Percentiles rank a stretch among this genome's conserved stretches.
Conservation (phyloP, 352 stramenopile genomes). For the Phytopythium oedochilum region DNA sequence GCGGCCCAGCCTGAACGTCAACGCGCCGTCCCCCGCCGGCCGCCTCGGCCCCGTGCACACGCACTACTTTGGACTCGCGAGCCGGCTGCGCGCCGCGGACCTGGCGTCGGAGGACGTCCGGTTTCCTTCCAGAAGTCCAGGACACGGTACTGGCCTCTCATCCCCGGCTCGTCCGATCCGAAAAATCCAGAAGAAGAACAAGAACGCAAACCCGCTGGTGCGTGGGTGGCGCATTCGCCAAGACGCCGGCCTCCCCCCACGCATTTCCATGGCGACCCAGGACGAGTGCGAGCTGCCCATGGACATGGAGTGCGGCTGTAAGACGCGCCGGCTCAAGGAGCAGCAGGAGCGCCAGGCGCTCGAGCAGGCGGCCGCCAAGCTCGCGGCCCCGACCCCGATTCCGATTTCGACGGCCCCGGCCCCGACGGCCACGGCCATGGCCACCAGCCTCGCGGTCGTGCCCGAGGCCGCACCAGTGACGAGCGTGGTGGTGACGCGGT, state of each 20-base stretch:
- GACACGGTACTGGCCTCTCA: background rate
- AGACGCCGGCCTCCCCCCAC: background rate
- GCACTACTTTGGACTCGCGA: conserved; percentile 8
- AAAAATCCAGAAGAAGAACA: background rate
- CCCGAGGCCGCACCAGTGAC: background rate
- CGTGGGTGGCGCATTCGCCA: background rate
- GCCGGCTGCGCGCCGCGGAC: conserved; percentile 8
- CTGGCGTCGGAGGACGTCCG: background rate
- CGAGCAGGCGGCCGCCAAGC: conserved; percentile 11
- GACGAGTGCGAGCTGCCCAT: conserved; percentile 36
- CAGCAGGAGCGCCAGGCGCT: conserved; percentile 28
- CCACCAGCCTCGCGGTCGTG: background rate
- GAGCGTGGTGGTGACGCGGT: conserved; percentile 9
- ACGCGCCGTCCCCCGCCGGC: conserved; percentile 4
- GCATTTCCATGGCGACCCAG: background rate
- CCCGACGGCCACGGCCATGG: background rate
- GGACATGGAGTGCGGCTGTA: conserved; percentile 49
- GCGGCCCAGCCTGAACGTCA: background rate
- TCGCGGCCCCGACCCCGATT: background rate
- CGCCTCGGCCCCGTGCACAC: conserved; percentile 15
- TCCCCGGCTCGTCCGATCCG: background rate
- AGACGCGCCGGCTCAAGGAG: conserved; percentile 35
- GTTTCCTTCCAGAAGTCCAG: conserved; percentile 2
- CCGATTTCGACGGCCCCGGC: background rate
- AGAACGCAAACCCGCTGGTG: background rate